Percentiles rank a stretch among this genome's conserved stretches.
These are phyloP conservation scores for Prototheca wickerhamii DNA, from an alignment of 163 green algal species.

Conservation along the genomic window DNA sequence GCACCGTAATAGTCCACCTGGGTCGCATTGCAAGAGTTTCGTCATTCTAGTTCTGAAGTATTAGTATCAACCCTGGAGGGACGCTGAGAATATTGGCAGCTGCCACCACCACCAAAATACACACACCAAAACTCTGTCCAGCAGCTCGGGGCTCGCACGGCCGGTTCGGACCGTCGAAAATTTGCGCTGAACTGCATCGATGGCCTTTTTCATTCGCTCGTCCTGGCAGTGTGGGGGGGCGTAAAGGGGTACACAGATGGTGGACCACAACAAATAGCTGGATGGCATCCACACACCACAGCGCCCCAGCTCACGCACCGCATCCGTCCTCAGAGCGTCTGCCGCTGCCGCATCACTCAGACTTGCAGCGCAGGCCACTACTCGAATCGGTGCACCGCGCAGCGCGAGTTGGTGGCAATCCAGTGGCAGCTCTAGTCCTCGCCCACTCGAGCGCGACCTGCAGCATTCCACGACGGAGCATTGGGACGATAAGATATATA, in stretches of 20 bases:
- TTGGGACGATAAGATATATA: too few relatives aligned
- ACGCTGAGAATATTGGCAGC: background rate
- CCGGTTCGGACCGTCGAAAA: constrained; percentile 90
- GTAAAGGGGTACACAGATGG: constrained; percentile 1
- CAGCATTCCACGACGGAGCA: too few relatives aligned
- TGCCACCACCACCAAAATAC: background rate
- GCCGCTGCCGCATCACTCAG: too few relatives aligned
- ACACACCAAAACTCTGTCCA: constrained; percentile 78
- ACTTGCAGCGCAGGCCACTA: too few relatives aligned
- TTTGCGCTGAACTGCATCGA: constrained; percentile 55
- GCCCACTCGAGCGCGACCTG: too few relatives aligned
- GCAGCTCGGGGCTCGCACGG: constrained; percentile 74
- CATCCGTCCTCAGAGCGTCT: too few relatives aligned
- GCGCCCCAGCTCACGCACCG: too few relatives aligned
- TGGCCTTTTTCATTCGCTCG: constrained; percentile 86
- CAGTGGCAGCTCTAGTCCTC: too few relatives aligned
- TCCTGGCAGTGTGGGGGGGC: constrained; percentile 22
- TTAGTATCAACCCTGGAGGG: background rate
- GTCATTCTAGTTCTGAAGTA: background rate
- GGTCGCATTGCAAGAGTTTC: background rate
- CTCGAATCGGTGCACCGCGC: too few relatives aligned
- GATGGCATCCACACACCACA: background rate
- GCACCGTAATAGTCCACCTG: constrained; percentile 93
- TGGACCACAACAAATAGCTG: background rate
- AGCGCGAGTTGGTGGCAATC: too few relatives aligned